These are phyloP conservation scores for Moniliella sp. DNA, from an alignment of 1,284 basidiomycete species.

Conservation along the genomic window DNA sequence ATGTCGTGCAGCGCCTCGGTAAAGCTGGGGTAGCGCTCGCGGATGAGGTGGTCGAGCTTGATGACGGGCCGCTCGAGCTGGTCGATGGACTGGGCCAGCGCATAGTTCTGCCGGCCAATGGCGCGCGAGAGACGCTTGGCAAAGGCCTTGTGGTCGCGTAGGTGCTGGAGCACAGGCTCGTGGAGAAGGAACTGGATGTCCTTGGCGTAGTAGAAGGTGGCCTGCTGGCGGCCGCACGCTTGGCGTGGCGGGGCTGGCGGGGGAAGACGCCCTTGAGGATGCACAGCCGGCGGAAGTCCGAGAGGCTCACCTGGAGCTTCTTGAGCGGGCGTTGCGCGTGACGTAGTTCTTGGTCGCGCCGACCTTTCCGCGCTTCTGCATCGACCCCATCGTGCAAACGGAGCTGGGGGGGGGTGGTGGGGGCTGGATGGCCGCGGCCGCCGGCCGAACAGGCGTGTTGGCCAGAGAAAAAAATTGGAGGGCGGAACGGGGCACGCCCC, in stretches of 20 bases:
- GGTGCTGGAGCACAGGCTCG: constrained; percentile 80
- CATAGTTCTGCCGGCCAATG: constrained; percentile 81
- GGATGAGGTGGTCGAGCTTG: constrained; percentile 70
- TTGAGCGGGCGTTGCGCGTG: constrained; percentile 52
- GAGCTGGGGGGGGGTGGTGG: too few relatives aligned
- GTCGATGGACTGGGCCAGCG: constrained; percentile 74
- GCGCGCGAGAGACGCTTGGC: constrained; percentile 89
- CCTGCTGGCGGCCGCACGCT: constrained; percentile 90
- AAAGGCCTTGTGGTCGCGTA: constrained; percentile 92
- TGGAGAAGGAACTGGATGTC: constrained; percentile 93
- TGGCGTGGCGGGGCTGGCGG: constrained; percentile 72
- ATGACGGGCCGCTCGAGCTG: constrained; percentile 50
- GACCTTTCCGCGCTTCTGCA: constrained; percentile 32
- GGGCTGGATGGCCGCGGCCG: too few relatives aligned
- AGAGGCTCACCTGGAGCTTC: constrained; percentile 72
- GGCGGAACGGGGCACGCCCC: too few relatives aligned
- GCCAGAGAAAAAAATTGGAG: too few relatives aligned
- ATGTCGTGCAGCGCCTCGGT: constrained; percentile 84
- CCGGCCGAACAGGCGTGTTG: too few relatives aligned
- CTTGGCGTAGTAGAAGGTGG: constrained; percentile 94
- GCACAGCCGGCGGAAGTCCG: constrained; percentile 87
- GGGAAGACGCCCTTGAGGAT: constrained; percentile 98
- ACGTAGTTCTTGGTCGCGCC: constrained; percentile 48
- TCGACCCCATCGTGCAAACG: constrained; percentile 2
- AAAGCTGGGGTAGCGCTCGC: constrained; percentile 94